A percentile compares a stretch with the other conserved stretches of the same genome.
Evolutionary conservation across 345 rosid species (phyloP).

Genomic region (Pelargonium nanum): DNA sequence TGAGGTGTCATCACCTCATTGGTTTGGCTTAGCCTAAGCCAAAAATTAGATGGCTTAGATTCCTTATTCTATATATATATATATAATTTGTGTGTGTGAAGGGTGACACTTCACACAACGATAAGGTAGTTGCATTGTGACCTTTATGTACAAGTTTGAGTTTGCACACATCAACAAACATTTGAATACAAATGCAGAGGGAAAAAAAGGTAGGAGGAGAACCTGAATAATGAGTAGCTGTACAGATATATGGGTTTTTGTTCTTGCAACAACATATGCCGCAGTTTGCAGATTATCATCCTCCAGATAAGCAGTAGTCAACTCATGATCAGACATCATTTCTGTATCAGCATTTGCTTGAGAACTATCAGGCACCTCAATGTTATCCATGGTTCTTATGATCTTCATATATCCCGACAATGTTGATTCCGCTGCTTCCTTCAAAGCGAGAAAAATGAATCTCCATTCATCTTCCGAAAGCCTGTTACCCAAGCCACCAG

Average conservation of each 20-base stretch:
- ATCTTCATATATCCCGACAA: constrained; percentile 62
- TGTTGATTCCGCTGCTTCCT: constrained; percentile 55
- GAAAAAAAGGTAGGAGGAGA: constrained; percentile 5
- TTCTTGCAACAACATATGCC: constrained; percentile 67
- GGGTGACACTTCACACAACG: too few relatives aligned
- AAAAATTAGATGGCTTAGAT: too few relatives aligned
- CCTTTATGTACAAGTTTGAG: background rate
- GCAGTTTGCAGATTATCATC: constrained; percentile 67
- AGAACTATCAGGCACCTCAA: constrained; percentile 32
- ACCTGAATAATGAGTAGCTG: constrained; percentile 80
- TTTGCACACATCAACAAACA: constrained; percentile 5
- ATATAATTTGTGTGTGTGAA: too few relatives aligned
- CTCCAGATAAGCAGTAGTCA: constrained; percentile 43
- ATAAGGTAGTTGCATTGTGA: too few relatives aligned
- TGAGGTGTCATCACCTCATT: too few relatives aligned
- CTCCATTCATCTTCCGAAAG: constrained; percentile 72
- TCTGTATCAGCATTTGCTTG: constrained; percentile 34
- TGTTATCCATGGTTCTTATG: constrained; percentile 56
- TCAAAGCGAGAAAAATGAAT: constrained; percentile 47
- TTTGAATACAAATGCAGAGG: background rate
- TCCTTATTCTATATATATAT: too few relatives aligned
- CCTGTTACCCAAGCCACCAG: constrained; percentile 46
- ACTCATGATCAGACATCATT: constrained; percentile 47
- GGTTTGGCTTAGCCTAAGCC: too few relatives aligned
- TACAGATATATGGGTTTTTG: constrained; percentile 65